phyloP scores from a whole-genome alignment of 202 grass and related monocot species.

The Miscanthus sacchariflorus region DNA sequence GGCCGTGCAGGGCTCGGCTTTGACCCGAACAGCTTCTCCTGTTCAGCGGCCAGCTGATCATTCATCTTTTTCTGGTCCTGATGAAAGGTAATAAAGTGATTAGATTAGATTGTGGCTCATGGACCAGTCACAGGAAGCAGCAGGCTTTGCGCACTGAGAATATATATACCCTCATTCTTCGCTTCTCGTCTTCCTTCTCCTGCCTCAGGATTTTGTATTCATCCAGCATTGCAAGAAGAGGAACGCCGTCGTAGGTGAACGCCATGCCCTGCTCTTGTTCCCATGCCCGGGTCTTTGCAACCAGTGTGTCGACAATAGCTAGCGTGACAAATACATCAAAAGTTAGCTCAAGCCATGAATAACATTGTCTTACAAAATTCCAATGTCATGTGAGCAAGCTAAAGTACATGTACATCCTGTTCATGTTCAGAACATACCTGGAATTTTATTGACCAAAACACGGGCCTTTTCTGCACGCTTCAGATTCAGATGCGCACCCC shows the following conservation, averaged over 20 bases:
- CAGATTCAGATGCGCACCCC: slow-evolving; percentile 95
- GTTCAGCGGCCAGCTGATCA: slow-evolving; percentile 73
- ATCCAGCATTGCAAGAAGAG: slow-evolving; percentile 87
- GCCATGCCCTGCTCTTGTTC: slow-evolving; percentile 66
- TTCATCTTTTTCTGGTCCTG: slow-evolving; percentile 94
- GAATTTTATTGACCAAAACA: slow-evolving; percentile 92
- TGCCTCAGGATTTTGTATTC: slow-evolving; percentile 81
- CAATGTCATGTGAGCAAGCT: slow-evolving; percentile 2
- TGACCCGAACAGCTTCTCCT: slow-evolving; percentile 74
- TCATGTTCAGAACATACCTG: slow-evolving; percentile 57
- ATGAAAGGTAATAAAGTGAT: neutral
- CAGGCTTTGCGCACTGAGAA: neutral
- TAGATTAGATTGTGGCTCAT: neutral
- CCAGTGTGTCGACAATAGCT: slow-evolving; percentile 84
- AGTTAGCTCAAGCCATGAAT: neutral
- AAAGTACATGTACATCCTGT: neutral
- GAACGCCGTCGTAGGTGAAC: slow-evolving; percentile 82
- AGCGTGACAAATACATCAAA: slow-evolving; percentile 10
- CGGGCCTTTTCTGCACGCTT: slow-evolving; percentile 98
- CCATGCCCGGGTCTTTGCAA: slow-evolving; percentile 77
- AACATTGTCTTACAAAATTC: neutral
- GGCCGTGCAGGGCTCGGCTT: slow-evolving; percentile 66
- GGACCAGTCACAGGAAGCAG: neutral
- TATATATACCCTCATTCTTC: slow-evolving; percentile 69
- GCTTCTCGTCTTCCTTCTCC: slow-evolving; percentile 92